Base-by-base conservation (phyloP, 2,329 filamentous ascomycete genomes). In the Aspergillus carbonarius region DNA sequence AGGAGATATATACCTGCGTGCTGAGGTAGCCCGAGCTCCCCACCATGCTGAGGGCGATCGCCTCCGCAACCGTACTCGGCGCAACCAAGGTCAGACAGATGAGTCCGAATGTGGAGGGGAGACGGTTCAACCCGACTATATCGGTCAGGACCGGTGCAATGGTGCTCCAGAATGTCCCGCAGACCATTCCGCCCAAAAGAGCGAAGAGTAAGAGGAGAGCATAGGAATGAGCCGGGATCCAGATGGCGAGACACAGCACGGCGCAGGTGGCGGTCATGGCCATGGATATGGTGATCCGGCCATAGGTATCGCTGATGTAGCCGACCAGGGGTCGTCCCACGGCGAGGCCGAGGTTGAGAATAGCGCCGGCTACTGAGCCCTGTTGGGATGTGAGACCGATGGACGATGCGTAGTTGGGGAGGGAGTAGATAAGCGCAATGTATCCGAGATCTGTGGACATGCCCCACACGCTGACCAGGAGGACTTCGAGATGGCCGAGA, bases 121-220 rank as follows among this genome's bases (percentile, higher is more conserved):
- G 17, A n/a, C 56, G 57, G 5, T 37, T 35, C 18, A 65, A 23
- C 2, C 63, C 61, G 3, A 65, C 63, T 6, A 65, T 49, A 17
- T 64, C 59, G 4, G 56, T 55, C n/a, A 58, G 40, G 3, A 64
- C 54, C 0, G 60, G 63, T 0, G 59, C 55, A 2, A 61, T 4
- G 55, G 39, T 59, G 1, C 47, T 76, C 81, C 81, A 83, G 61
- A 81, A 82, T 0, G 78, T 74, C 0, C 81, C 81, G 34, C 79
- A 64, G 6, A 79, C 75, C 5, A 75, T 75, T 2, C 81, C 81
- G 52, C 70, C 69, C 0, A 79, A 35, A 9, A 83, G 59, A 0
- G 74, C 73, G 60, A 80, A 82, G 49, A 81, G 70, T 3, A 81
- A 62, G 0, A 77, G 68, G 1, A 79, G 63, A 0, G 72, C 78